Conservation (phyloP, 352 stramenopile species). For the Elongisporangium senticosum region DNA sequence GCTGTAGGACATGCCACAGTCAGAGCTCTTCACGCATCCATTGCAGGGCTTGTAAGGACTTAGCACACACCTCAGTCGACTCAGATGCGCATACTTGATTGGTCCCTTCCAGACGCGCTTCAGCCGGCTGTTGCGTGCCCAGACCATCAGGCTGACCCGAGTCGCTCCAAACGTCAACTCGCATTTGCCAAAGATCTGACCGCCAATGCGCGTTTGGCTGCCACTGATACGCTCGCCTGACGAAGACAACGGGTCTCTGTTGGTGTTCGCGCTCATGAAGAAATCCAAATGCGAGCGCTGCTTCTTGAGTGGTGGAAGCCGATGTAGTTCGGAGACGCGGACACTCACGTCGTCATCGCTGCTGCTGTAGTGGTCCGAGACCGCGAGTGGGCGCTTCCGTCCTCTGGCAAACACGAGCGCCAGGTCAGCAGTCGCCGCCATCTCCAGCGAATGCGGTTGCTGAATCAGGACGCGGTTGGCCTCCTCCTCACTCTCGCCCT, state of each 20-base stretch:
- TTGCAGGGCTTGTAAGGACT: neutral
- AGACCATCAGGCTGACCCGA: conserved; percentile 29
- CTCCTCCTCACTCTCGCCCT: neutral
- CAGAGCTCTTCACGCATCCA: neutral
- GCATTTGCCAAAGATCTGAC: conserved; percentile 32
- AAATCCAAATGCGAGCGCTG: neutral
- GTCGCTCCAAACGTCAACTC: conserved; percentile 24
- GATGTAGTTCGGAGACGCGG: neutral
- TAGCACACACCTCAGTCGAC: conserved; percentile 30
- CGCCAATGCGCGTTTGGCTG: conserved; percentile 26
- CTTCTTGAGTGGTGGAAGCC: neutral
- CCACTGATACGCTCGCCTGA: neutral
- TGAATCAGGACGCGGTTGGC: neutral
- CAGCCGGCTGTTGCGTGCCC: conserved; percentile 7
- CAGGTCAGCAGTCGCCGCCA: neutral
- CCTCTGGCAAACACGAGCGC: neutral
- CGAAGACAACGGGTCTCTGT: neutral
- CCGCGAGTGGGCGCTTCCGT: neutral
- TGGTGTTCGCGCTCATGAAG: conserved; percentile 3
- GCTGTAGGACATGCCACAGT: conserved; percentile 11
- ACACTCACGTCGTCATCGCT: neutral
- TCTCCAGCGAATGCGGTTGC: neutral
- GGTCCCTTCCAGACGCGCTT: conserved; percentile 21
- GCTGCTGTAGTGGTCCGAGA: neutral
- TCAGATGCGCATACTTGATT: conserved; percentile 34